Base-by-base conservation (phyloP, 352 stramenopile genomes). In the Globisporangium barbulae region DNA sequence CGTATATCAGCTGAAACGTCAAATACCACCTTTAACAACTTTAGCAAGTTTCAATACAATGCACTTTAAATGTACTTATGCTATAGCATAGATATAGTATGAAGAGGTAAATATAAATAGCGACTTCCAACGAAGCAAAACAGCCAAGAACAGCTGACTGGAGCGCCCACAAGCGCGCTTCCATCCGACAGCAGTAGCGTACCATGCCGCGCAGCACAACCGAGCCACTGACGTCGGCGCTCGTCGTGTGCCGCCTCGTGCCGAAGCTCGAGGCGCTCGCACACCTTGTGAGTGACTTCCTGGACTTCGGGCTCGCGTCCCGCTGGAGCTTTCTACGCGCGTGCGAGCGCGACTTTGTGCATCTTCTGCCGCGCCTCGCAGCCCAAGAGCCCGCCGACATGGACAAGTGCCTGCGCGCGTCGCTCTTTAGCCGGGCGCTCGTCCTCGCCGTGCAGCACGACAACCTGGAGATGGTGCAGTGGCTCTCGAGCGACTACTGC, bases 251-350 rank as follows among this genome's bases (percentile, higher is more conserved):
- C 33, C 59, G 59, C 22, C 59, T 64, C 22, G 59, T 45, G 7
- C 35, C 59, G 17, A n/a, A 56, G 48, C 59, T 64, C 15, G 59
- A 64, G 37, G 59, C 48, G 48, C 59, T 64, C 22, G 59, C 59
- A 22, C 48, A 64, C 22, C 31, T 64, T 17, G 59, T 64, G 48
- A 64, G 59, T 15, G 59, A 47, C 12, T 64, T 64, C 37, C 48
- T 64, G 21, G 59, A 64, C 59, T 54, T 53, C 21, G 57, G 57
- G 1, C 35, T 49, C 13, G 21, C 59, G 13, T n/a, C 47, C 22
- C 5, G 22, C 22, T 64, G 59, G 59, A 57, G 35, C 48, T 64
- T 64, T n/a, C 22, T 59, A 37, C 59, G 48, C 35, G 47, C 59
- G 37, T 53, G 48, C 35, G 59, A 64, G 48, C 59, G 37, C 22